phyloP scores from a whole-genome alignment of 2,329 filamentous ascomycete species.

The Verticillium nubilum region DNA sequence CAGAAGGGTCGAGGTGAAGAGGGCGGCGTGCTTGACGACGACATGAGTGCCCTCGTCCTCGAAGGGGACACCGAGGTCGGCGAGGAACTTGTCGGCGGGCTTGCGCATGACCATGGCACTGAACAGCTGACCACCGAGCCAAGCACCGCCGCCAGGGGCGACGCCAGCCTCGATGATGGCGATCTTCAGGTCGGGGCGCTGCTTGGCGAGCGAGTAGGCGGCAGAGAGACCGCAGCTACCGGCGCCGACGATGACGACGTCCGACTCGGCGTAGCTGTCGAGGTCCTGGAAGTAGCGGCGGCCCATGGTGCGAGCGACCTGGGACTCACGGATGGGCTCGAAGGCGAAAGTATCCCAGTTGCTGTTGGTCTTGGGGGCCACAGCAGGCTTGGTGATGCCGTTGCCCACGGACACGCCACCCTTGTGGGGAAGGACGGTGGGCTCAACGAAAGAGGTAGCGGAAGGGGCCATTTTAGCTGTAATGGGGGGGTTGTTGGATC shows the following conservation, averaged over 20 bases:
- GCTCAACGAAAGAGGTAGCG: constrained; percentile 16
- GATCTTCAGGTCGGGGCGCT: constrained; percentile 85
- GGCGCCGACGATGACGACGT: constrained; percentile 89
- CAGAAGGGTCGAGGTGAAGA: constrained; percentile 86
- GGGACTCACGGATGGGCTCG: constrained; percentile 81
- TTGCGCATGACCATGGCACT: constrained; percentile 94
- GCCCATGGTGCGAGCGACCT: constrained; percentile 91
- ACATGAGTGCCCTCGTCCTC: constrained; percentile 75
- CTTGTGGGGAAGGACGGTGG: constrained; percentile 57
- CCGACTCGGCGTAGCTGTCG: constrained; percentile 83
- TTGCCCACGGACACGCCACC: constrained; percentile 51
- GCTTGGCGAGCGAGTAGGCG: constrained; percentile 77
- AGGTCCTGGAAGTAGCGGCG: constrained; percentile 88
- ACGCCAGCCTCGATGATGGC: constrained; percentile 86
- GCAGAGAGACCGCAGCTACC: constrained; percentile 83
- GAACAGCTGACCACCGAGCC: constrained; percentile 93
- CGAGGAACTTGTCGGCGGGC: constrained; percentile 79
- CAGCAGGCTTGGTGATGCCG: constrained; percentile 39
- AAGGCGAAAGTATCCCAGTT: constrained; percentile 83
- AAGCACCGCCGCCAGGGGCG: constrained; percentile 81
- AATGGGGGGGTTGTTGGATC: constrained; percentile 18
- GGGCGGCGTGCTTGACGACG: constrained; percentile 87
- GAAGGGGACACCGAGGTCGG: constrained; percentile 75
- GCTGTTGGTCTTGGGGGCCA: constrained; percentile 24
- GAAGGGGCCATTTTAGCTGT: constrained; percentile 69